Conservation (phyloP, 2,329 filamentous ascomycete species). For the Amylocarpus encephaloides region DNA sequence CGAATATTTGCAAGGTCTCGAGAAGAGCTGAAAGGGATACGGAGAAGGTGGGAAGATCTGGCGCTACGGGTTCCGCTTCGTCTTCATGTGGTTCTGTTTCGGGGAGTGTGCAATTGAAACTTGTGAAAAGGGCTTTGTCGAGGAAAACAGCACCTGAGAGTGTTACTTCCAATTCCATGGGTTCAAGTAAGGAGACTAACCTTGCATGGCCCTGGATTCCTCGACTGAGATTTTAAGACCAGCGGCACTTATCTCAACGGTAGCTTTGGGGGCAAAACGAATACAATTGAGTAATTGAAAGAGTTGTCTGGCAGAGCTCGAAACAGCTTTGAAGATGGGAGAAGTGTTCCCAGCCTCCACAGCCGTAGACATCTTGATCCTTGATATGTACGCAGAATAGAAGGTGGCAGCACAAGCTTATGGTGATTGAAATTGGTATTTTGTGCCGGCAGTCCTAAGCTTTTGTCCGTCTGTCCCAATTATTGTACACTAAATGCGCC, state of each 20-base stretch:
- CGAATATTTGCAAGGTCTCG: conserved; percentile 93
- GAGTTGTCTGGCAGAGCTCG: conserved; percentile 70
- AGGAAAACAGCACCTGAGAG: conserved; percentile 68
- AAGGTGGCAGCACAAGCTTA: background rate
- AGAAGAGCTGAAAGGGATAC: conserved; percentile 82
- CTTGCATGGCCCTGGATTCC: conserved; percentile 87
- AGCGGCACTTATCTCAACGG: conserved; percentile 73
- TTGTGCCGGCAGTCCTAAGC: background rate
- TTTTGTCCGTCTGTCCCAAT: conserved; percentile 27
- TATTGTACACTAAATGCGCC: conserved; percentile 29
- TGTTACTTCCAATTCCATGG: conserved; percentile 13
- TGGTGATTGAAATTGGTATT: background rate
- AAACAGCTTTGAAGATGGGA: conserved; percentile 67
- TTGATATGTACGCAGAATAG: background rate
- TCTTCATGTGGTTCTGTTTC: conserved; percentile 33
- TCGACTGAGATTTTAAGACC: conserved; percentile 85
- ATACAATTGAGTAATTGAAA: conserved; percentile 57
- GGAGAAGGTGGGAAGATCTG: conserved; percentile 65
- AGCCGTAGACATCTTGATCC: conserved; percentile 25
- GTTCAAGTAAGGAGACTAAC: conserved; percentile 38
- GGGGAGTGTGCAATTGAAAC: conserved; percentile 62
- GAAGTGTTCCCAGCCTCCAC: conserved; percentile 26
- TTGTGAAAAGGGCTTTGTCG: conserved; percentile 82
- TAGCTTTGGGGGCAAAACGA: conserved; percentile 48
- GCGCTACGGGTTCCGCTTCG: conserved; percentile 34